phyloP scores from a whole-genome alignment of 2,329 filamentous ascomycete species.

The Chaetomium strumarium region DNA sequence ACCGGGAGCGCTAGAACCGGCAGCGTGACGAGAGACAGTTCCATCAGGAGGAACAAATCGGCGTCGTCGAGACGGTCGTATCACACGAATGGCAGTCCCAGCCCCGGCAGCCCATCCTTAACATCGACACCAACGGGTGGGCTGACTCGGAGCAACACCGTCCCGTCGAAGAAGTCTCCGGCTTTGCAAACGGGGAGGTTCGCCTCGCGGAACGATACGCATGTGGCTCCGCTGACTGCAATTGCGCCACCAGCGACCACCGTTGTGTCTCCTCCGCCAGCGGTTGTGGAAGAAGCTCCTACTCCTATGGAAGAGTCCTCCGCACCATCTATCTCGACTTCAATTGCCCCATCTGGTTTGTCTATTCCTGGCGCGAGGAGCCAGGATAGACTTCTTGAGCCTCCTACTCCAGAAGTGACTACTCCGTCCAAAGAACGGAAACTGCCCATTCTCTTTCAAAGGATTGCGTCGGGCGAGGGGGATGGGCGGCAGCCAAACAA shows the following conservation, averaged over 20 bases:
- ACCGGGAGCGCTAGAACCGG: conserved; percentile 85
- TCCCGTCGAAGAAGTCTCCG: conserved; percentile 85
- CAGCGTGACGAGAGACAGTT: conserved; percentile 74
- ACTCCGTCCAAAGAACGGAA: conserved; percentile 62
- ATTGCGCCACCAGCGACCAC: conserved; percentile 41
- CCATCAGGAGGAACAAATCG: conserved; percentile 80
- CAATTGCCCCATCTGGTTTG: conserved; percentile 13
- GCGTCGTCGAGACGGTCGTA: conserved; percentile 85
- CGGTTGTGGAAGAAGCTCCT: conserved; percentile 33
- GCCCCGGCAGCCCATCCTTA: conserved; percentile 58
- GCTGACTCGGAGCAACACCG: conserved; percentile 71
- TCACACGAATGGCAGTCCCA: conserved; percentile 64
- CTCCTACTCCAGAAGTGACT: conserved; percentile 25
- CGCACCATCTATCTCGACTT: conserved; percentile 8
- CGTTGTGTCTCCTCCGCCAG: conserved; percentile 42
- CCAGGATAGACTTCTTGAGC: conserved; percentile 26
- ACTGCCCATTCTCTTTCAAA: conserved; percentile 64
- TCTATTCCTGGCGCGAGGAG: conserved; percentile 13
- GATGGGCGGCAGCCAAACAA: conserved; percentile 79
- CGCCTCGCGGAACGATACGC: conserved; percentile 34
- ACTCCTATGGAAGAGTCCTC: conserved; percentile 29
- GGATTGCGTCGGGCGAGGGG: conserved; percentile 56
- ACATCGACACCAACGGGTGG: conserved; percentile 50
- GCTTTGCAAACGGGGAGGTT: conserved; percentile 63
- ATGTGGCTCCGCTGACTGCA: conserved; percentile 30